Percentiles rank a stretch among this genome's conserved stretches.
Evolutionary conservation across 352 stramenopile genomes (phyloP).

Genomic region (Phytophthora pluvialis): DNA sequence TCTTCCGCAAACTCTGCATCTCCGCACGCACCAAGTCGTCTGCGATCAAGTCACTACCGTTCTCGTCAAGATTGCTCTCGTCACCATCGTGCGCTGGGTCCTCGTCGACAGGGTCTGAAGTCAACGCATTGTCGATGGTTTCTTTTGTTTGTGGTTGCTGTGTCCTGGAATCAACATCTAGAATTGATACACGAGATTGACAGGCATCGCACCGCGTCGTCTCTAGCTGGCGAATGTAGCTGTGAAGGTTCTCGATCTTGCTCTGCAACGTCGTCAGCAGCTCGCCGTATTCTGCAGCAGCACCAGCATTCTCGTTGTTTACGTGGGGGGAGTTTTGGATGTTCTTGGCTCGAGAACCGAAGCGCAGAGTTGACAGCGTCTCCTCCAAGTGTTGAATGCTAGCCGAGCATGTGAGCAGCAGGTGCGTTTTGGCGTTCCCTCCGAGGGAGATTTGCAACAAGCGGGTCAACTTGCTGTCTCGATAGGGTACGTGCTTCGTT

Average conservation of each 20-base stretch:
- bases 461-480: constrained; percentile 90
- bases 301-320: constrained; percentile 60
- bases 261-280: constrained; percentile 55
- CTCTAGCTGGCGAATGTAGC: constrained; percentile 65
- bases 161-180: background rate
- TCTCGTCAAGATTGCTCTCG: background rate
- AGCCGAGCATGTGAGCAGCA: constrained; percentile 73
- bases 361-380: constrained; percentile 91
- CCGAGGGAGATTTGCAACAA: constrained; percentile 88
- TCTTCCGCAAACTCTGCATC: constrained; percentile 47
- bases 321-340: constrained; percentile 77
- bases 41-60: constrained; percentile 19
- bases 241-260: constrained; percentile 66
- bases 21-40: constrained; percentile 61
- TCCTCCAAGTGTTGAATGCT: constrained; percentile 54
- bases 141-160: background rate
- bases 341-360: constrained; percentile 88
- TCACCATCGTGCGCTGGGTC: constrained; percentile 1
- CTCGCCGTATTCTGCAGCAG: constrained; percentile 27
- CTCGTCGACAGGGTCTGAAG: background rate
- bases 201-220: constrained; percentile 24
- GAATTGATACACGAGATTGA: background rate
- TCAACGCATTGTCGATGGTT: background rate
- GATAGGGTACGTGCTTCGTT: constrained; percentile 69
- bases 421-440: constrained; percentile 88